A percentile compares a stretch with the other conserved stretches of the same genome.
Evolutionary conservation across 345 rosid species (phyloP).

Genomic region (Leavenworthia alabamica): DNA sequence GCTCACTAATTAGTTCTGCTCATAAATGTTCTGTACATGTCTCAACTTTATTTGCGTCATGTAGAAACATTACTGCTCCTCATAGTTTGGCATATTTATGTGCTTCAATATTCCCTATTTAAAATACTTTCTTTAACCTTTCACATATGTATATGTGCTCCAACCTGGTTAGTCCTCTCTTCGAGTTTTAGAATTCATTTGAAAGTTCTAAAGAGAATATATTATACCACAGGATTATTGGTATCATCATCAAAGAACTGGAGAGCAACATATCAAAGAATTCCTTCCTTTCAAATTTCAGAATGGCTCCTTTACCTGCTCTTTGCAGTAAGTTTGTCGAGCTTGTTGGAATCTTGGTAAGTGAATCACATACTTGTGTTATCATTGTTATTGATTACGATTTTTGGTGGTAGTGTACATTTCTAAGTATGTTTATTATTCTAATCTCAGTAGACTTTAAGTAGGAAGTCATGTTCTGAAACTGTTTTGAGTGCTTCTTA

Average conservation of each 20-base stretch:
- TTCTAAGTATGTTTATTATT: background rate
- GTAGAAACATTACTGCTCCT: background rate
- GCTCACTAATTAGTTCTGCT: background rate
- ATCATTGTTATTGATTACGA: background rate
- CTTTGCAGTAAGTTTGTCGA: slow-evolving; percentile 76
- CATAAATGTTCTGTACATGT: slow-evolving; percentile 4
- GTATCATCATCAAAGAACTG: slow-evolving; percentile 79
- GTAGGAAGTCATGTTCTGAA: background rate
- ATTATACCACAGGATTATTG: slow-evolving; percentile 60
- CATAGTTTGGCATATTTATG: background rate
- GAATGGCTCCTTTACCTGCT: slow-evolving; percentile 70
- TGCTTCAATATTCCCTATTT: background rate
- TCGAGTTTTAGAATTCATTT: background rate
- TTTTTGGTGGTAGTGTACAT: background rate
- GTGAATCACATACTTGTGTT: slow-evolving; percentile 20
- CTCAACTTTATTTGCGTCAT: background rate
- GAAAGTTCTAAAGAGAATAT: slow-evolving; percentile 11
- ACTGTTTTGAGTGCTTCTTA: background rate
- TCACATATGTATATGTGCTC: slow-evolving; percentile 4
- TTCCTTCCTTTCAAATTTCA: slow-evolving; percentile 76
- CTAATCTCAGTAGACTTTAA: background rate
- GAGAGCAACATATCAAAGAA: slow-evolving; percentile 83
- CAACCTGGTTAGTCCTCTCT: background rate
- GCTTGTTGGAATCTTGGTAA: slow-evolving; percentile 84
- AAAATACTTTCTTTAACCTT: background rate